These are phyloP conservation scores for Paramecium pentaurelia DNA, from an alignment of 73 alveolate genomes.

Conservation along the genomic window DNA sequence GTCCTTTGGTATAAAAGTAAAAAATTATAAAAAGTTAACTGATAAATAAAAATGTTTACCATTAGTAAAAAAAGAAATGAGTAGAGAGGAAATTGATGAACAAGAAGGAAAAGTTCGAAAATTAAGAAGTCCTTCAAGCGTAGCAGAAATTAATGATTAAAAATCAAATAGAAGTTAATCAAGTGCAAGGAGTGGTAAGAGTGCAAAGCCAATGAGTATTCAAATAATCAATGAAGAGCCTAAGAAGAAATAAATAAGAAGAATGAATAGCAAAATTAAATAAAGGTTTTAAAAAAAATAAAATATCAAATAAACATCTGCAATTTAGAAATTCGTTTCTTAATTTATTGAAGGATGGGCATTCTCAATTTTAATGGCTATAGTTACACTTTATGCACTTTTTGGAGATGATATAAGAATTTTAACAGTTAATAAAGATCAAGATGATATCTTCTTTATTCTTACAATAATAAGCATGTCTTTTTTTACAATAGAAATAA, in stretches of 20 bases:
- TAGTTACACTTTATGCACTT: conserved; percentile 82
- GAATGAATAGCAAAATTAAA: background rate
- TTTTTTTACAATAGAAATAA: conserved; percentile 58
- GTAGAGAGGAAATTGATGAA: background rate
- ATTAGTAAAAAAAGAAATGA: background rate
- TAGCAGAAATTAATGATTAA: background rate
- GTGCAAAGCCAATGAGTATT: background rate
- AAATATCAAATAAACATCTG: background rate
- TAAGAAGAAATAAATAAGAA: background rate
- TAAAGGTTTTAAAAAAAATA: background rate
- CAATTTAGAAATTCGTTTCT: background rate
- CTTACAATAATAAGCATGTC: conserved; percentile 48
- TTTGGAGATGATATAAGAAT: conserved; percentile 84
- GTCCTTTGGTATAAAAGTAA: background rate
- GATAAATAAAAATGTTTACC: background rate
- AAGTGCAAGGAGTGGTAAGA: background rate
- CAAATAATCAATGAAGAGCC: background rate
- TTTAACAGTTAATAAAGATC: conserved; percentile 31
- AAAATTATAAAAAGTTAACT: background rate
- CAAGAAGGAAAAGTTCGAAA: background rate
- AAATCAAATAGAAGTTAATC: background rate
- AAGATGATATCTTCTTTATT: conserved; percentile 51
- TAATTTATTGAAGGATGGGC: background rate
- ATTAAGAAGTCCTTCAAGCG: background rate
- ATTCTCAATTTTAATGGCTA: conserved; percentile 67